Conservation (phyloP, 257 asterid species). For the Solanum bulbocastanum region DNA sequence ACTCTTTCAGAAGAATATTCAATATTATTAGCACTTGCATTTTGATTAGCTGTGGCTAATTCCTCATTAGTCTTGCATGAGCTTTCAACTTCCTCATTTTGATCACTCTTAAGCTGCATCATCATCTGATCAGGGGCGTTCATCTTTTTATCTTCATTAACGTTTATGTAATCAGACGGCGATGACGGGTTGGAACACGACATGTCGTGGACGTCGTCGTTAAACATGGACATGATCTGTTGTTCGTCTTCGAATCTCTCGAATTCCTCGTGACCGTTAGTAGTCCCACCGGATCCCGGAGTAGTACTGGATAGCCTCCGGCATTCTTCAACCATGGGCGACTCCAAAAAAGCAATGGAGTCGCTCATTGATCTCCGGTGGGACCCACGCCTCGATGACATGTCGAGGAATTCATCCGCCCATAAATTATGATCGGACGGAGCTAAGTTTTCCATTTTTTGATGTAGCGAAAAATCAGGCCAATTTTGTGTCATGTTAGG, state of each 20-base stretch:
- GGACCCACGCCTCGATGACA: constrained; percentile 61
- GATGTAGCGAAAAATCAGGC: constrained; percentile 52
- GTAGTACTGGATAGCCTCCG: constrained; percentile 31
- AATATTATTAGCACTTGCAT: background rate
- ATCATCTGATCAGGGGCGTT: constrained; percentile 8
- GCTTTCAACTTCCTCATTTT: constrained; percentile 56
- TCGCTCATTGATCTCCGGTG: constrained; percentile 82
- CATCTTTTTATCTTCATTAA: constrained; percentile 30
- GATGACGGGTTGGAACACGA: constrained; percentile 61
- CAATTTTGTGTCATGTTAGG: constrained; percentile 59
- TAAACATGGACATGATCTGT: constrained; percentile 83
- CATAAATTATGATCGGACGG: constrained; percentile 21
- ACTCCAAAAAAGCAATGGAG: constrained; percentile 63
- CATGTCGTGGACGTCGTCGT: constrained; percentile 25
- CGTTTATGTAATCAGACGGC: constrained; percentile 71
- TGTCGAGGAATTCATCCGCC: constrained; percentile 76
- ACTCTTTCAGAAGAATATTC: constrained; percentile 46
- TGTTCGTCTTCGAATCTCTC: constrained; percentile 78
- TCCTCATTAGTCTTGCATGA: constrained; percentile 43
- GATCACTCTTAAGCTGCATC: constrained; percentile 42
- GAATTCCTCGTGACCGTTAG: constrained; percentile 16
- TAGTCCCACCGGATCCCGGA: background rate
- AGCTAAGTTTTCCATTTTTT: constrained; percentile 25
- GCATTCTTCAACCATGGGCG: constrained; percentile 62
- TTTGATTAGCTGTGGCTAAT: background rate